These are phyloP conservation scores for Cystofilobasidium capitatum DNA, from an alignment of 768 basidiomycete genomes.

Conservation along the genomic window DNA sequence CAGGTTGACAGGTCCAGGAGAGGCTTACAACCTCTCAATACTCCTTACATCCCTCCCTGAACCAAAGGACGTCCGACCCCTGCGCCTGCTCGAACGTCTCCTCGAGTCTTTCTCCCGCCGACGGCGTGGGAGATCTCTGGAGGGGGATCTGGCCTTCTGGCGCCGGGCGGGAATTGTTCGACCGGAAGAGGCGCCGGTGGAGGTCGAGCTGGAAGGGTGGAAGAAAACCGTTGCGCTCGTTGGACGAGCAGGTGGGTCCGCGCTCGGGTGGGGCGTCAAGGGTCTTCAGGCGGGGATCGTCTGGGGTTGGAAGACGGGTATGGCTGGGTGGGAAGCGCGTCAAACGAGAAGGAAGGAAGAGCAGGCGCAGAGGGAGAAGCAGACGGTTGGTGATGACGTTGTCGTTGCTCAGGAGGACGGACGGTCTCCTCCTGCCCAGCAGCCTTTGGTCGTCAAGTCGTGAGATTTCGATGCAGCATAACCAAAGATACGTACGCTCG, in stretches of 20 bases:
- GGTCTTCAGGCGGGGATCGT: background rate
- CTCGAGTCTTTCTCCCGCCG: slow-evolving; percentile 15
- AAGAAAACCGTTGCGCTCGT: background rate
- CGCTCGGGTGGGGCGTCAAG: background rate
- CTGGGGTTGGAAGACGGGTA: background rate
- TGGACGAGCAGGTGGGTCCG: background rate
- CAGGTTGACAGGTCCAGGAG: background rate
- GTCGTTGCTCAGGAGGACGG: no score
- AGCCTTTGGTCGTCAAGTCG: no score
- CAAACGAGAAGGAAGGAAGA: background rate
- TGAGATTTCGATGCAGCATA: no score
- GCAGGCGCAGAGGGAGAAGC: background rate
- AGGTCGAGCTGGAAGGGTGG: background rate
- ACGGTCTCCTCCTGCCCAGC: no score
- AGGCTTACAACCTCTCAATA: slow-evolving; percentile 32
- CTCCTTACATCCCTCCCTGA: slow-evolving; percentile 35
- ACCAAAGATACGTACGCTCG: no score
- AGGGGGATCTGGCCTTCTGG: background rate
- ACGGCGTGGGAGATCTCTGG: background rate
- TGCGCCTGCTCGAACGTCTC: slow-evolving; percentile 35
- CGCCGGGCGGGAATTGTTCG: background rate
- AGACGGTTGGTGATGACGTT: background rate
- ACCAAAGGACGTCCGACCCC: slow-evolving; percentile 34
- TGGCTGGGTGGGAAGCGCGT: background rate
- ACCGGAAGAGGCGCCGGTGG: background rate